These are phyloP conservation scores for Pseudocercospora pini-densiflorae DNA, from an alignment of 2,329 filamentous ascomycete genomes.

Conservation along the genomic window DNA sequence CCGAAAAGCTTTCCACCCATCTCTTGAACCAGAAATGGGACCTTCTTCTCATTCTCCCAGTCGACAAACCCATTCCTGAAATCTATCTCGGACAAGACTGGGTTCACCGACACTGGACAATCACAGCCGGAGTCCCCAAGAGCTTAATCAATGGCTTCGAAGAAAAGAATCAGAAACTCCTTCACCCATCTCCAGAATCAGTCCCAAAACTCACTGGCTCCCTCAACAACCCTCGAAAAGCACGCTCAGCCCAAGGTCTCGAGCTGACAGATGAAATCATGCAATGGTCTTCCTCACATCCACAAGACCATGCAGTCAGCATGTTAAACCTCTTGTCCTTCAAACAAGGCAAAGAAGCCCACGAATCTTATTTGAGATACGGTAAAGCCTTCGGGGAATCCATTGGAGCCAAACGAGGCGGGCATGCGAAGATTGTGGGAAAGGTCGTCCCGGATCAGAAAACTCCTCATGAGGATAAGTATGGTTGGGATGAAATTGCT, in stretches of 20 bases:
- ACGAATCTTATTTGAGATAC: slow-evolving; percentile 61
- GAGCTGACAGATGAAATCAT: slow-evolving; percentile 59
- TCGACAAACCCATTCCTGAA: slow-evolving; percentile 32
- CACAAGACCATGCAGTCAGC: slow-evolving; percentile 53
- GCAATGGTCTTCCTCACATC: slow-evolving; percentile 51
- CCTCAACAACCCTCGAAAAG: slow-evolving; percentile 39
- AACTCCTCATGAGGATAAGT: slow-evolving; percentile 31
- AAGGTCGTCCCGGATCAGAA: slow-evolving; percentile 53
- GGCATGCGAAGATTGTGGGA: slow-evolving; percentile 65
- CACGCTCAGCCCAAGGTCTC: slow-evolving; percentile 52
- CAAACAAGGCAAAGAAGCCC: slow-evolving; percentile 50
- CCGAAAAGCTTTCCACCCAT: slow-evolving; percentile 47
- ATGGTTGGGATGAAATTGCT: slow-evolving; percentile 65
- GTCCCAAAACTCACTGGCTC: slow-evolving; percentile 45
- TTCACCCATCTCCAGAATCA: slow-evolving; percentile 38
- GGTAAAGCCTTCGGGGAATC: slow-evolving; percentile 57
- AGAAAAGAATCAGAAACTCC: slow-evolving; percentile 45
- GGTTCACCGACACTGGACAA: slow-evolving; percentile 37
- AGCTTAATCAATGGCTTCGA: slow-evolving; percentile 45
- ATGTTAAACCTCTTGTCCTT: slow-evolving; percentile 70
- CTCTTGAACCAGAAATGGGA: slow-evolving; percentile 54
- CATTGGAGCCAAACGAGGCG: slow-evolving; percentile 59
- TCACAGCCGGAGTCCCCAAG: slow-evolving; percentile 50
- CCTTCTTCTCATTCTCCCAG: slow-evolving; percentile 51
- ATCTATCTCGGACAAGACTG: slow-evolving; percentile 31